Percentiles rank a stretch among this genome's conserved stretches.
phyloP scores from a whole-genome alignment of 208 protist species.

The Acanthamoeba healyi region DNA sequence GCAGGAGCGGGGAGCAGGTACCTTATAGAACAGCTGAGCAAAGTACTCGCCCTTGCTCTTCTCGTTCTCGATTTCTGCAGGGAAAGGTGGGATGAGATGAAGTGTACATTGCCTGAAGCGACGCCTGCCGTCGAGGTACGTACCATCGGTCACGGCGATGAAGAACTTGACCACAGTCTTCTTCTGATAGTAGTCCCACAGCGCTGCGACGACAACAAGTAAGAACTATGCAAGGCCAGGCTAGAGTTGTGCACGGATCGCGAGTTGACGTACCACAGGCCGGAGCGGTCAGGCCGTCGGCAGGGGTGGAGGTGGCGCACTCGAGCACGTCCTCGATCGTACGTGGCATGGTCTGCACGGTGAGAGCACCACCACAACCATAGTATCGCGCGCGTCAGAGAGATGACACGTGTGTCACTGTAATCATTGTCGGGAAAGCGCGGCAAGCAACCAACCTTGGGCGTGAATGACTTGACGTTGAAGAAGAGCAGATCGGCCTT shows the following conservation, averaged over 20 bases:
- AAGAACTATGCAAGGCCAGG: too few relatives aligned
- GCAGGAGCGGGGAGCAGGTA: too few relatives aligned
- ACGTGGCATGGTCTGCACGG: background rate
- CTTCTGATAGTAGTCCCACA: conserved; percentile 66
- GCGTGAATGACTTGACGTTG: conserved; percentile 72
- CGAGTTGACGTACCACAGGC: background rate
- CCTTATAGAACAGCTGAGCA: conserved; percentile 76
- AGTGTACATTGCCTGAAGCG: background rate
- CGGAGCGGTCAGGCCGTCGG: conserved; percentile 78
- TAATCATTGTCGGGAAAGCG: too few relatives aligned
- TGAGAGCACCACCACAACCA: background rate
- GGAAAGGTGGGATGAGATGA: too few relatives aligned
- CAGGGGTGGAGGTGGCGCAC: conserved; percentile 56
- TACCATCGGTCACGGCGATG: conserved; percentile 82
- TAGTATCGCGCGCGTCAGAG: too few relatives aligned
- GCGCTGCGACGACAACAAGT: background rate
- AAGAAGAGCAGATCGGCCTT: conserved; percentile 84
- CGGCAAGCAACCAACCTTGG: background rate
- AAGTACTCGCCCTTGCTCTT: conserved; percentile 75
- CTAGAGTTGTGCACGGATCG: background rate
- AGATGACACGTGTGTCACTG: too few relatives aligned
- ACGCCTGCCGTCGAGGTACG: too few relatives aligned
- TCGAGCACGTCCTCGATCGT: conserved; percentile 76
- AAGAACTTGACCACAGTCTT: conserved; percentile 81
- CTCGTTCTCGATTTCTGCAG: conserved; percentile 83